Base-by-base conservation (phyloP, 257 asterid genomes). In the Solanum commersonii region DNA sequence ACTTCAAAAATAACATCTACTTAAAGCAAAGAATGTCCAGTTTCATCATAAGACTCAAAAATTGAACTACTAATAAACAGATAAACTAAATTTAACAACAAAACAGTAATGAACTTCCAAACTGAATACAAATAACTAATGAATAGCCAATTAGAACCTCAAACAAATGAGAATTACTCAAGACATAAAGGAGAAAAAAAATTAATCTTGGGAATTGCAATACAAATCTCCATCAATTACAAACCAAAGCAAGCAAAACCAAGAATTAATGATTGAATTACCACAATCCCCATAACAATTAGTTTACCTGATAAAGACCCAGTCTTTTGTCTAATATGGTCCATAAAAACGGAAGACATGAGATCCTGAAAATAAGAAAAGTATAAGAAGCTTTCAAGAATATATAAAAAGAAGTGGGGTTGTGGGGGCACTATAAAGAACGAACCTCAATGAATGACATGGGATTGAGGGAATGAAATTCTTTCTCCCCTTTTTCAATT, bases 371-470 rank as follows among this genome's bases (percentile, higher is more conserved):
- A 86, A 81, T 18, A 84, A 46, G n/a, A 82, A 68, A 59, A 82
- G 9, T 27, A 73, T 25, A 60, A 59, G 84, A 86, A 82, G 13
- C 59, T 77, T 82, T 35, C 52, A 89, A 49, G 31, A 84, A 63
- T 33, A 29, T 70, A 18, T 52, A 52, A 35, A 84, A 25, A 65
- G 34, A 31, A 27, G 25, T 5, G 29, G 42, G 46, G 35, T 5
- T 10, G 46, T 42, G 84, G 40, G 84, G 40, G 81, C 31, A 87
- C 8, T n/a, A 14, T 18, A 56, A 87, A 74, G 83, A 35, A 42
- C 88, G 77, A 86, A 96, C 98, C 98, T 95, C 94, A 14, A 91
- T 8, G 90, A 92, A 90, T 87, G 98, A 95, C 98, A 95, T 95
- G 87, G 88, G 63, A n/a, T 56, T 18, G 65, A 81, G 31, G 86